Evolutionary conservation across 2,329 filamentous ascomycete genomes (phyloP), one percentile per base, ranked within the genome.

Genomic region (Raffaelea arxii): DNA sequence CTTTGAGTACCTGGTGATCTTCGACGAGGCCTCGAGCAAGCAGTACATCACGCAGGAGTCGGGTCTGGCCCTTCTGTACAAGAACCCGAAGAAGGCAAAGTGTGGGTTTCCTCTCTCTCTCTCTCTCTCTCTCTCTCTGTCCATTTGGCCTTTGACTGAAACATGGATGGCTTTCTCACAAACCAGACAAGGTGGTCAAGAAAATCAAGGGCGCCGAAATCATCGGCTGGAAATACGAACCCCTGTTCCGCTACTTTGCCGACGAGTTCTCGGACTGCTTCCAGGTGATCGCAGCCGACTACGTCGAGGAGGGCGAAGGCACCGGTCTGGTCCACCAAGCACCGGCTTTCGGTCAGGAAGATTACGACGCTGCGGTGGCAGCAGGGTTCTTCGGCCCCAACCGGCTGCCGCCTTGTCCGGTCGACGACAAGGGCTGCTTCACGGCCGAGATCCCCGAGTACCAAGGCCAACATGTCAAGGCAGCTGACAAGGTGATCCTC

Each of bases 51-150:
- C 95, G 35, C 72, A 95, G 21, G 89, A 96, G 62, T 80, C 86
- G 47, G 74, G 92, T 27, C 72, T 96, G 25, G 75, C 76, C 48
- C 91, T 85, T 5, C 71, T 96, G 2, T 96, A 95, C 71, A 96
- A 96, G 64, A 88, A 95, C 55, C 85, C 85, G 7, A 96, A 95
- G 70, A 95, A 95, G 70, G 89, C 89, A 43, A 94, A 95, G 62
- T 95, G 46, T 47, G 21, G 4, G 46, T 43, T 6, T 9, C 4
- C n/a, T 16, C 23, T 39, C 14, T 11, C 6, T 27, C 24, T 44
- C 82, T 67, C 7, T 43, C 22, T 43, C n/a, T 10, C 30, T 38
- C 18, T 23, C 35, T 44, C 10, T 6, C 36, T 44, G 12, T 12
- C 27, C 12, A 27, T 25, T 38, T 25, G 3, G 3, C 9, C 16